Conservation (phyloP, 2,329 filamentous ascomycete genomes). For the Pseudogymnoascus sp. region DNA sequence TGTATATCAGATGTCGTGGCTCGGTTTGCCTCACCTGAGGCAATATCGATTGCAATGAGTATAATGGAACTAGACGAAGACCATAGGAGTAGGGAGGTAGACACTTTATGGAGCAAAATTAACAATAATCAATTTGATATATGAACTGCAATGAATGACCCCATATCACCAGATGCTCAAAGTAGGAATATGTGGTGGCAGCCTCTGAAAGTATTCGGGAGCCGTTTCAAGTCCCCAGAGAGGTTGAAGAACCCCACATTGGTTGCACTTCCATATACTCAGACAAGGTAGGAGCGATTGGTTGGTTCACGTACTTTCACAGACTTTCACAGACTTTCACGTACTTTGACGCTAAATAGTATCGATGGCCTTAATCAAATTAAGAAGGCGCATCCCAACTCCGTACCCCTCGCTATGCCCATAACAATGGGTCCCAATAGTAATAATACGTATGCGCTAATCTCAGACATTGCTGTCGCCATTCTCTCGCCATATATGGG, state of each 20-base stretch:
- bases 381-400: not conserved
- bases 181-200: not conserved
- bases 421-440: not conserved
- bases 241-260: not conserved
- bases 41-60: not conserved
- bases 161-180: not conserved
- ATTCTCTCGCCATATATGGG: constrained; percentile 41
- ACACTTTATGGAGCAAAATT: not conserved
- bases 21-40: constrained; percentile 18
- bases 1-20: constrained; percentile 41
- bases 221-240: not conserved
- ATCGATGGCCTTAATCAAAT: not conserved
- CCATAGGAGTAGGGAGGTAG: not conserved
- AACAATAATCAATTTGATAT: not conserved
- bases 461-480: constrained; percentile 27
- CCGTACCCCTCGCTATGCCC: not conserved
- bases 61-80: not conserved
- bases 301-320: not conserved
- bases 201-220: not conserved
- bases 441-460: not conserved
- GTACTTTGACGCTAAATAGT: not conserved
- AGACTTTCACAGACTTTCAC: too few relatives aligned
- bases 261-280: not conserved
- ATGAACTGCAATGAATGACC: not conserved
- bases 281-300: not conserved